phyloP scores from a whole-genome alignment of 1,284 basidiomycete genomes.

The Naganishia sp. region DNA sequence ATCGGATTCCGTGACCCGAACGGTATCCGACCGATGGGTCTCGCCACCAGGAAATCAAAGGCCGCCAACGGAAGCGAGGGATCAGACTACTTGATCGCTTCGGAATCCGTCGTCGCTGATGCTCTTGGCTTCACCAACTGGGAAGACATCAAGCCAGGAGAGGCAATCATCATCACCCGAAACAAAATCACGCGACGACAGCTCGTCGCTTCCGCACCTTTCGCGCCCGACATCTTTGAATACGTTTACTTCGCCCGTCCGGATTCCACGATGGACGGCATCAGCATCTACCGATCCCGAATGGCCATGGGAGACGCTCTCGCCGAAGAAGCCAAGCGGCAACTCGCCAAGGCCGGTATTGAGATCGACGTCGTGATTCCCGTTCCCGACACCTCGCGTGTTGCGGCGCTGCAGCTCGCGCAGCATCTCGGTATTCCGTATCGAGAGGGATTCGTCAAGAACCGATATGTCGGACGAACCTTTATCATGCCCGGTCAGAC shows the following conservation, averaged over 20 bases:
- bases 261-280: constrained; percentile 94
- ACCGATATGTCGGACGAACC: constrained; percentile 95
- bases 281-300: constrained; percentile 93
- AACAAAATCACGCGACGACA: constrained; percentile 70
- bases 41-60: constrained; percentile 66
- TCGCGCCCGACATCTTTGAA: constrained; percentile 99
- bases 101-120: constrained; percentile 95
- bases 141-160: constrained; percentile 92
- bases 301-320: constrained; percentile 99
- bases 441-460: constrained; percentile 98
- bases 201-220: constrained; percentile 68
- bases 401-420: constrained; percentile 92
- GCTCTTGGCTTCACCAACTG: constrained; percentile 87
- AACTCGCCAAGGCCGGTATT: constrained; percentile 69
- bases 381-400: constrained; percentile 94
- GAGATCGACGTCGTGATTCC: constrained; percentile 94
- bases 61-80: constrained; percentile 57
- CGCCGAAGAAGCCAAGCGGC: constrained; percentile 78
- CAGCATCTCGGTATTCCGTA: constrained; percentile 89
- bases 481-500: constrained; percentile 99
- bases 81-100: constrained; percentile 86
- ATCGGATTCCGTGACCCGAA: constrained; percentile 99
- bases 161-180: constrained; percentile 93
- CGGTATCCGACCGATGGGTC: constrained; percentile 89
- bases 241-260: constrained; percentile 98